Percentiles rank a stretch among this genome's conserved stretches.
phyloP scores from a whole-genome alignment of 1,139 yeast species.

The Diutina siamensis region DNA sequence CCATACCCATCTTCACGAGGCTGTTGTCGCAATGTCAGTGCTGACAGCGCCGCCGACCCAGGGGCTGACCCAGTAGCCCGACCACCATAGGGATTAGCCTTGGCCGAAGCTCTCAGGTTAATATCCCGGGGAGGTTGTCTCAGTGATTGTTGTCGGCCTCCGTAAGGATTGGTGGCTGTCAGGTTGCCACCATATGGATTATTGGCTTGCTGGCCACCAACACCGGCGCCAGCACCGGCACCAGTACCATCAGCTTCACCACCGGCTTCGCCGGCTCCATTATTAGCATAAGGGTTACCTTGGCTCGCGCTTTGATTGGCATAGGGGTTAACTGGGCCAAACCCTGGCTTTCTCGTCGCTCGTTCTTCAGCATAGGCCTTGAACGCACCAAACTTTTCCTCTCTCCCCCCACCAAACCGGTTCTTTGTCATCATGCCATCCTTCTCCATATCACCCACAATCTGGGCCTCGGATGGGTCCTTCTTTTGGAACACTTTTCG shows the following conservation, averaged over 20 bases:
- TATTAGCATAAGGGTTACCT: constrained; percentile 9
- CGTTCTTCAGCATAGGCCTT: constrained; percentile 45
- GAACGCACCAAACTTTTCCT: constrained; percentile 57
- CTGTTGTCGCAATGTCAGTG: neutral
- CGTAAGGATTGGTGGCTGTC: neutral
- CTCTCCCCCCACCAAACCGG: constrained; percentile 18
- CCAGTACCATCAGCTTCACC: neutral
- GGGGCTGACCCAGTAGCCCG: neutral
- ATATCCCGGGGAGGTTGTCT: neutral
- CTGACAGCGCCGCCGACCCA: neutral
- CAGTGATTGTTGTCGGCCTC: neutral
- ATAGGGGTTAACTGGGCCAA: constrained; percentile 36
- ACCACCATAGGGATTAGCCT: neutral
- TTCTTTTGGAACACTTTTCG: constrained; percentile 47
- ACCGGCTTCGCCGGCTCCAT: neutral
- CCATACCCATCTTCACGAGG: neutral
- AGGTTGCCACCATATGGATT: constrained; percentile 8
- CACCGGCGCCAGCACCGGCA: neutral
- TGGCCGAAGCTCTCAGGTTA: neutral
- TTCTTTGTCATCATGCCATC: constrained; percentile 42
- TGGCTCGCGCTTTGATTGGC: constrained; percentile 15
- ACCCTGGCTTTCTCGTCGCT: constrained; percentile 28
- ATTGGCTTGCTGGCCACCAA: neutral
- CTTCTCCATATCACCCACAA: constrained; percentile 37
- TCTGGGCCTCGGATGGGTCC: constrained; percentile 49